phyloP scores from a whole-genome alignment of 1,284 basidiomycete species.

The Pseudomicrostroma phylloplanum region DNA sequence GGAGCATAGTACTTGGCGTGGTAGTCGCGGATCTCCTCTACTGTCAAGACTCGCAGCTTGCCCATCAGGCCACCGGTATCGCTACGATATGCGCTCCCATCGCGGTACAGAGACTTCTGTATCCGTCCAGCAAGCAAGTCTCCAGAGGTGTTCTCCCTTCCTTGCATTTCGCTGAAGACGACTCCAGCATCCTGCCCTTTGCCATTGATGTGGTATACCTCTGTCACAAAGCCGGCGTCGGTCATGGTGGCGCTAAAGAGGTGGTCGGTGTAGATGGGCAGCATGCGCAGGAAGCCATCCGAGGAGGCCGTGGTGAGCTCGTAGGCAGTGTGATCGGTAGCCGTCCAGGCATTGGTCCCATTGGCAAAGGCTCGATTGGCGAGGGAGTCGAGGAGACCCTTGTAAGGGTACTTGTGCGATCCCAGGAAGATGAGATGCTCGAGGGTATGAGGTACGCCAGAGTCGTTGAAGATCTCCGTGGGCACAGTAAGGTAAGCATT shows the following conservation, averaged over 20 bases:
- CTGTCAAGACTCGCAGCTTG: conserved; percentile 74
- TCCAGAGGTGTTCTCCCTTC: conserved; percentile 81
- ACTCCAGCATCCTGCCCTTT: conserved; percentile 90
- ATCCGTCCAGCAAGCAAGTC: conserved; percentile 74
- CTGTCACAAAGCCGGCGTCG: conserved; percentile 81
- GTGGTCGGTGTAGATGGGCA: conserved; percentile 95
- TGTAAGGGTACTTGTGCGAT: conserved; percentile 66
- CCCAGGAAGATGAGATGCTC: conserved; percentile 49
- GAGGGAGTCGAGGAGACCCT: conserved; percentile 93
- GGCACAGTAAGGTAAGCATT: conserved; percentile 88
- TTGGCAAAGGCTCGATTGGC: conserved; percentile 93
- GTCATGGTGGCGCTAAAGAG: conserved; percentile 94
- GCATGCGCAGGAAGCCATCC: conserved; percentile 86
- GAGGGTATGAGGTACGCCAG: conserved; percentile 54
- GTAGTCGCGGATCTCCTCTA: conserved; percentile 81
- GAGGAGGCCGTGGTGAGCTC: conserved; percentile 95
- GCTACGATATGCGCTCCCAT: conserved; percentile 80
- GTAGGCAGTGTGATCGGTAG: conserved; percentile 63
- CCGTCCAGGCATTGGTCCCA: conserved; percentile 64
- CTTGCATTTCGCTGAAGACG: conserved; percentile 83
- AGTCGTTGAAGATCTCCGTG: conserved; percentile 66
- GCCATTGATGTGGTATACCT: conserved; percentile 72
- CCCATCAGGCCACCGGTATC: conserved; percentile 97
- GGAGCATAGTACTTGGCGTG: conserved; percentile 88
- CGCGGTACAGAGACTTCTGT: conserved; percentile 67